Base-by-base conservation (phyloP, 2,329 filamentous ascomycete species). In the Fusarium agapanthi region DNA sequence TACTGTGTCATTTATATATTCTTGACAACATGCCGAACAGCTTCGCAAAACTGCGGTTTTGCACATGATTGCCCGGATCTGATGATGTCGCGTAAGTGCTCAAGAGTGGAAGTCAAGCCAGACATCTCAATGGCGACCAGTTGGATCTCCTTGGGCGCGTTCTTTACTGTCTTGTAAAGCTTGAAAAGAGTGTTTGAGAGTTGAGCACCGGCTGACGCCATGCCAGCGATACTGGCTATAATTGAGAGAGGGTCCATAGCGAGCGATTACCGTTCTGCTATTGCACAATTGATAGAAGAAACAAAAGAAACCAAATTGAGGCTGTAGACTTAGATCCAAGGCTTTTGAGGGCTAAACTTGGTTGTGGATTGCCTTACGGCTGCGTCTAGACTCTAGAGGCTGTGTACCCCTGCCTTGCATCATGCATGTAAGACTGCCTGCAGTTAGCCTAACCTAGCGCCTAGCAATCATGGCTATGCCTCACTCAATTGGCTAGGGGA, bases 161-260 rank as follows among this genome's bases (percentile, higher is more conserved):
- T 53, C 6, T 53, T 61, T 1, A 59, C 38, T 5, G 65, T 73
- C 30, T 32, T 66, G 11, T 48, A 26, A 15, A 73, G 47, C 6
- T 37, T 48, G 15, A 73, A 73, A 1, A 73, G 24, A 4, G 61
- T 55, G 9, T 41, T 71, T 12, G 70, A 69, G 5, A 73, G 37
- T 18, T 72, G 40, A 1, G 70, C 54, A 9, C 70, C 70, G 7
- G 70, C 70, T 28, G 66, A 71, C 2, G 70, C 61, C 28, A 73
- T 69, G 11, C 70, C 70, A 24, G 70, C 70, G 13, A 73, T 65
- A 37, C 70, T 57, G 6, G 70, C 70, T 62, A 64, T 58, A 16
- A 73, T 54, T 32, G 70, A 72, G 1, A 73, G 4, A 34, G 70
- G 70, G 14, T 73, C 66, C 70, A 73, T 67, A n/a, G 20, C 41